Evolutionary conservation across 768 basidiomycete species (phyloP), one percentile per base, ranked within the genome.

Genomic region (Lactifluus pinguis): DNA sequence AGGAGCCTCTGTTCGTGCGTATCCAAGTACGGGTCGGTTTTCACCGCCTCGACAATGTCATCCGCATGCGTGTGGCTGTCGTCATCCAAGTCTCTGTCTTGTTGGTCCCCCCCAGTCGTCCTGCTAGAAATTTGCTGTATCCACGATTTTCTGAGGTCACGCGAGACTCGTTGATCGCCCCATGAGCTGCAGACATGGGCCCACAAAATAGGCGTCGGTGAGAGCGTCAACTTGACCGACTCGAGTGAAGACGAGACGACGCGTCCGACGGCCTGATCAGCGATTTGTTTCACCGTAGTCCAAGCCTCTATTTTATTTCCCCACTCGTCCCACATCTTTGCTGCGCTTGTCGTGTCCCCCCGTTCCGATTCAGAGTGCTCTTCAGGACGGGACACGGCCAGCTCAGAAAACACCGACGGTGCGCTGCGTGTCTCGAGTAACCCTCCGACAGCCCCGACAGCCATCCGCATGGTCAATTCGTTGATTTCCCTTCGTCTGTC

Each of bases 391-490:
- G 53, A 11, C 17, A 29, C 41, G 7, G 29, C n/a, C 41, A 30
- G 47, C 29, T 45, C 54, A 39, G 63, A 56, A 75, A 50, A 58
- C 19, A 47, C 30, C 17, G 64, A 55, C 6, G 49, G n/a, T 21
- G 76, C 59, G 73, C 69, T 36, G 72, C 69, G 57, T 30, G 70
- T 65, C 49, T 83, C 83, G 6, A 91, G 68, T 7, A 75, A 67
- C 11, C 91, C 92, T 10, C 91, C 91, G 7, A 90, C 78, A 0
- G 81, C 80, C 38, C 86, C 87, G 41, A 92, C 77, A 6, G 83
- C 91, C 83, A 91, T 89, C n/a, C 88, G 82, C 78, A 90, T 86
- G 0, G 82, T 84, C 49, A 93, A 73, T 67, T 89, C 85, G 69
- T 93, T 93, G 57, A 91, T 82, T 66, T 92, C 86, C 59, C 82